Percentiles rank a stretch among this genome's conserved stretches.
Conservation (phyloP, 2,329 filamentous ascomycete genomes). For the Hypomyces rosellus region DNA sequence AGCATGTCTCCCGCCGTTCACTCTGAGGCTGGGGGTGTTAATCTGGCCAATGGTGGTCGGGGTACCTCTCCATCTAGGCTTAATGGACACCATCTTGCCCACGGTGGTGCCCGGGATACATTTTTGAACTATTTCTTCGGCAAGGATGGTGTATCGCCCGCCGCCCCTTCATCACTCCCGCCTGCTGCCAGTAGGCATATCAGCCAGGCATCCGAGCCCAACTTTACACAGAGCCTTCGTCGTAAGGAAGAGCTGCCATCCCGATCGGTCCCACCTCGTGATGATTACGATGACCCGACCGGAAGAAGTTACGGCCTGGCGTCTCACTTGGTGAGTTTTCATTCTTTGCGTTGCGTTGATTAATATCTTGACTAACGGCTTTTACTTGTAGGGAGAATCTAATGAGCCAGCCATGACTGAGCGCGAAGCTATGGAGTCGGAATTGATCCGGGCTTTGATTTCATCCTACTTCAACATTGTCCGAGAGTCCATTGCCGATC, state of each 20-base stretch:
- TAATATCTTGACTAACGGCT: constrained; percentile 16
- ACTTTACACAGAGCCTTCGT: constrained; percentile 76
- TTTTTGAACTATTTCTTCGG: constrained; percentile 99
- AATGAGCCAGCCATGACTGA: constrained; percentile 87
- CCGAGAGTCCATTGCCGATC: constrained; percentile 94
- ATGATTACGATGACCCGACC: constrained; percentile 39
- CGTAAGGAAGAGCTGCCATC: constrained; percentile 56
- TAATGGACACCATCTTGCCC: constrained; percentile 47
- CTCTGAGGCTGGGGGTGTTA: constrained; percentile 57
- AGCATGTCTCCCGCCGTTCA: constrained; percentile 79
- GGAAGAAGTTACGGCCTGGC: constrained; percentile 36
- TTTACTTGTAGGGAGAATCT: constrained; percentile 41
- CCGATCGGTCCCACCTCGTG: constrained; percentile 39
- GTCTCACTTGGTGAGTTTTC: constrained; percentile 52
- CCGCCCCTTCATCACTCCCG: constrained; percentile 30
- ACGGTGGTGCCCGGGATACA: constrained; percentile 66
- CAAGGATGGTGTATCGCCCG: constrained; percentile 64
- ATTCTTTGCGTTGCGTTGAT: neutral
- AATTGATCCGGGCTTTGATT: constrained; percentile 92
- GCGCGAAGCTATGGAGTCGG: constrained; percentile 93
- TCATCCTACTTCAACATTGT: constrained; percentile 99
- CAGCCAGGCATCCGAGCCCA: constrained; percentile 72
- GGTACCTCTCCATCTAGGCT: constrained; percentile 44
- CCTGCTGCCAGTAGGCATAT: constrained; percentile 53
- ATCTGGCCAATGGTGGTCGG: constrained; percentile 58